These are phyloP conservation scores for Nepenthes gracilis DNA, from an alignment of 148 eudicot genomes.

Conservation along the genomic window DNA sequence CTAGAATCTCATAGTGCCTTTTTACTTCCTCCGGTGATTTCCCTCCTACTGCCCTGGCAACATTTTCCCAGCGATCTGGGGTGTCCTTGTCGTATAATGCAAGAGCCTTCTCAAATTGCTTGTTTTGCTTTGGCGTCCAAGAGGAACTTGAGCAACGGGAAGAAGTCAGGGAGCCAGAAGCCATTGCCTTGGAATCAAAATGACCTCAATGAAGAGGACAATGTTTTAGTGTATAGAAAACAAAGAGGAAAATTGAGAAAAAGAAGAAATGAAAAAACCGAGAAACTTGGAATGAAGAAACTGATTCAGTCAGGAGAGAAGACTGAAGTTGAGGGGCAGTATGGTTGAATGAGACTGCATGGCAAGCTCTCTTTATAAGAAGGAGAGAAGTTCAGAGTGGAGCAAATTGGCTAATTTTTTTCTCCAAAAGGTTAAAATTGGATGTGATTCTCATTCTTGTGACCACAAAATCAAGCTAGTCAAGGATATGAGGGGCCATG, in stretches of 20 bases:
- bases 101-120: constrained; percentile 38
- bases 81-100: constrained; percentile 34
- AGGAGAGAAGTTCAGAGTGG: constrained; percentile 2
- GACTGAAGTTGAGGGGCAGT: no score
- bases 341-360: no score
- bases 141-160: constrained; percentile 24
- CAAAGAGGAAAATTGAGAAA: no score
- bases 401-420: constrained; percentile 20
- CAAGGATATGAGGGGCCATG: not conserved
- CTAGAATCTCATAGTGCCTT: constrained; percentile 27
- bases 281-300: no score
- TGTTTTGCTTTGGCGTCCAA: constrained; percentile 34
- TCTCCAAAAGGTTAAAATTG: not conserved
- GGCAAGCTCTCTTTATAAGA: no score
- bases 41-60: constrained; percentile 27
- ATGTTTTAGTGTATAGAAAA: not conserved
- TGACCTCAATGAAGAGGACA: not conserved
- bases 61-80: constrained; percentile 39
- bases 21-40: constrained; percentile 39
- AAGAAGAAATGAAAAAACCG: no score
- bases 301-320: no score
- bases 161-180: constrained; percentile 18
- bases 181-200: constrained; percentile 11
- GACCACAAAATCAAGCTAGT: constrained; percentile 2
- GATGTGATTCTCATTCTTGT: constrained; percentile 17